Conservation (phyloP, 2,329 filamentous ascomycete genomes). For the Aspergillus unguis region DNA sequence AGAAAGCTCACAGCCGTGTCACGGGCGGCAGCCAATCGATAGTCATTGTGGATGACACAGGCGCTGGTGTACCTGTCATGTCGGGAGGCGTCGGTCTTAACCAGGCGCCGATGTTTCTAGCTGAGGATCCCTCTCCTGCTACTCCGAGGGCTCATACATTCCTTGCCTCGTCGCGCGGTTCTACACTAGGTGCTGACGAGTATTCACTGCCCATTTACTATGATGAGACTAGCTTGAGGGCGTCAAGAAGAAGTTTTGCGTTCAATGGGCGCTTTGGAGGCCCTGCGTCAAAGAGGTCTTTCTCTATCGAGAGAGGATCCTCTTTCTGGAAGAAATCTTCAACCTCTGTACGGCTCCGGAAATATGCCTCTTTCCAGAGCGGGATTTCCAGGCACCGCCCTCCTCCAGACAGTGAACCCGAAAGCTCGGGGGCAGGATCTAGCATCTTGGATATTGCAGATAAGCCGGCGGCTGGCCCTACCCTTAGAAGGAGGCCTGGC, state of each 20-base stretch:
- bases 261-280: conserved; percentile 18
- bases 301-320: conserved; percentile 25
- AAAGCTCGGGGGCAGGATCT: conserved; percentile 16
- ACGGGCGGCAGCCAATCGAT: conserved; percentile 86
- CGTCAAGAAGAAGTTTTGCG: conserved; percentile 13
- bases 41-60: conserved; percentile 72
- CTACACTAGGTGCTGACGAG: conserved; percentile 24
- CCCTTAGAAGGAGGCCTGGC: conserved; percentile 69
- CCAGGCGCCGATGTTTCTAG: conserved; percentile 18
- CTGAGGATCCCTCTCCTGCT: conserved; percentile 9
- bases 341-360: conserved; percentile 38
- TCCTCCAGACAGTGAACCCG: conserved; percentile 25
- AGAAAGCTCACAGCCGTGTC: conserved; percentile 52
- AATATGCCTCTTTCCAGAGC: conserved; percentile 47
- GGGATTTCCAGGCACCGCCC: conserved; percentile 34
- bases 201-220: conserved; percentile 30
- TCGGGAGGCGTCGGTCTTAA: conserved; percentile 33
- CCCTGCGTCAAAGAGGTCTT: conserved; percentile 25
- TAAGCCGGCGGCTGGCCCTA: conserved; percentile 39
- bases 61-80: conserved; percentile 38
- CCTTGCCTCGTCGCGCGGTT: conserved; percentile 20
- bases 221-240: conserved; percentile 19
- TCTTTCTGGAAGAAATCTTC: conserved; percentile 27
- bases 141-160: conserved; percentile 19
- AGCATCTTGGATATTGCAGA: conserved; percentile 13